Conservation (phyloP, 2,329 filamentous ascomycete species). For the Colletotrichum sp. region DNA sequence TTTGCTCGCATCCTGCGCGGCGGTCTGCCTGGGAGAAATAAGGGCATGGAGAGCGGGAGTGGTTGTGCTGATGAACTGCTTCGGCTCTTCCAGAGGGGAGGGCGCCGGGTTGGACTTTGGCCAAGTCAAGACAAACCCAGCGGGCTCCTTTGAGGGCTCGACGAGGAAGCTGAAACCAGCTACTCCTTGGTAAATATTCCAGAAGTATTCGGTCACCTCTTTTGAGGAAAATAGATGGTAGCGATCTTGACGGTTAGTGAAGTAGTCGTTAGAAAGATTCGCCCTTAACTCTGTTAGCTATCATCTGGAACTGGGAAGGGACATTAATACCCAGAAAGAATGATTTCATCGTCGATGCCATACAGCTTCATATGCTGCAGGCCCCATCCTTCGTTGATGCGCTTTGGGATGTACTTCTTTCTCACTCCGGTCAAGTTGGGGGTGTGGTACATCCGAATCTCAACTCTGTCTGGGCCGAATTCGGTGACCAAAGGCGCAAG, state of each 20-base stretch:
- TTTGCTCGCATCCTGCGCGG: constrained; percentile 25
- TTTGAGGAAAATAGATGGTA: constrained; percentile 89
- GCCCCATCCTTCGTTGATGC: constrained; percentile 98
- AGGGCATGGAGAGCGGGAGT: constrained; percentile 71
- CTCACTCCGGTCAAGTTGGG: constrained; percentile 89
- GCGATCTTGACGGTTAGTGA: constrained; percentile 92
- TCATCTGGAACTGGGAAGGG: too few relatives aligned
- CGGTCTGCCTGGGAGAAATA: constrained; percentile 55
- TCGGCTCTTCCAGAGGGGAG: constrained; percentile 73
- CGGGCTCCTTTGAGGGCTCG: constrained; percentile 60
- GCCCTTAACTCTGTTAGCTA: constrained; percentile 50
- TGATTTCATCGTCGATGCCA: constrained; percentile 92
- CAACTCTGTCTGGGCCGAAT: constrained; percentile 83
- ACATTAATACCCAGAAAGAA: constrained; percentile 77
- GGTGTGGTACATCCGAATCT: constrained; percentile 97
- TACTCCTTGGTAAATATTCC: constrained; percentile 76
- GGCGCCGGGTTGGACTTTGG: constrained; percentile 75
- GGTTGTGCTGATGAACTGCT: constrained; percentile 72
- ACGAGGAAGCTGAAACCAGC: constrained; percentile 84
- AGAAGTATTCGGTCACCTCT: constrained; percentile 83
- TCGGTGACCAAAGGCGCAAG: constrained; percentile 83
- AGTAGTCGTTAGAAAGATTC: constrained; percentile 92
- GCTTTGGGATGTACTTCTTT: constrained; percentile 82
- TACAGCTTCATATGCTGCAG: constrained; percentile 99
- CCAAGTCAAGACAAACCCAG: constrained; percentile 73